These are phyloP conservation scores for Hyaloraphidium curvatum DNA, from an alignment of 192 early-diverging fungal species.

Conservation along the genomic window DNA sequence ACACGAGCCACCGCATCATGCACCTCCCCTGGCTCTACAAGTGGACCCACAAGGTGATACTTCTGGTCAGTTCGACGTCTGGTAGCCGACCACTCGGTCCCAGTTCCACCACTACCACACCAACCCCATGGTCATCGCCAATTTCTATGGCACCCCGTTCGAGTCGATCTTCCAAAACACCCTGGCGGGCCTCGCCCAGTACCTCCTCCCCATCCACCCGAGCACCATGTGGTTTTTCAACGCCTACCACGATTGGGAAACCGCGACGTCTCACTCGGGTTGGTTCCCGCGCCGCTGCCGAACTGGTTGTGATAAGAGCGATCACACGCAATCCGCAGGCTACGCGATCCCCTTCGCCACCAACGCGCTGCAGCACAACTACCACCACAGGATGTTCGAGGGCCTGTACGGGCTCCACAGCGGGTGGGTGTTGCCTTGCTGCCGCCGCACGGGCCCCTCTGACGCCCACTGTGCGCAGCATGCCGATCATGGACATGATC, in stretches of 20 bases:
- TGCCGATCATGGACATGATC: constrained; percentile 1
- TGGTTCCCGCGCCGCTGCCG: no score
- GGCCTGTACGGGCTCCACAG: not conserved
- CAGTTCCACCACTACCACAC: not conserved
- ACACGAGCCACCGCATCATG: not conserved
- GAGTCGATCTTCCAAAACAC: constrained; percentile 3
- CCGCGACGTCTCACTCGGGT: not conserved
- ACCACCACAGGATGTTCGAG: constrained; percentile 3
- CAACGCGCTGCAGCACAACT: not conserved
- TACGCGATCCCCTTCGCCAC: not conserved
- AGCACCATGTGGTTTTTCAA: constrained; percentile 3
- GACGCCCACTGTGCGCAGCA: no score
- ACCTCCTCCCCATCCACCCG: not conserved
- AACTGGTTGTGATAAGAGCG: no score
- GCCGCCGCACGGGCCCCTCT: no score
- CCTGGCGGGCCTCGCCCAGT: not conserved
- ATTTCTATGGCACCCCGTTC: constrained; percentile 1
- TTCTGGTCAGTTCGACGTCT: not conserved
- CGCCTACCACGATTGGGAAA: not conserved
- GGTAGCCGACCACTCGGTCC: no score
- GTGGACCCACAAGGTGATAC: constrained; percentile 1
- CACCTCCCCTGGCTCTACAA: constrained; percentile 1
- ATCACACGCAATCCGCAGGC: no score
- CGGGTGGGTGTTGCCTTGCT: no score
- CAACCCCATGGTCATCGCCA: not conserved